These are phyloP conservation scores for Malassezia caprae DNA, from an alignment of 1,284 basidiomycete genomes.

Conservation along the genomic window DNA sequence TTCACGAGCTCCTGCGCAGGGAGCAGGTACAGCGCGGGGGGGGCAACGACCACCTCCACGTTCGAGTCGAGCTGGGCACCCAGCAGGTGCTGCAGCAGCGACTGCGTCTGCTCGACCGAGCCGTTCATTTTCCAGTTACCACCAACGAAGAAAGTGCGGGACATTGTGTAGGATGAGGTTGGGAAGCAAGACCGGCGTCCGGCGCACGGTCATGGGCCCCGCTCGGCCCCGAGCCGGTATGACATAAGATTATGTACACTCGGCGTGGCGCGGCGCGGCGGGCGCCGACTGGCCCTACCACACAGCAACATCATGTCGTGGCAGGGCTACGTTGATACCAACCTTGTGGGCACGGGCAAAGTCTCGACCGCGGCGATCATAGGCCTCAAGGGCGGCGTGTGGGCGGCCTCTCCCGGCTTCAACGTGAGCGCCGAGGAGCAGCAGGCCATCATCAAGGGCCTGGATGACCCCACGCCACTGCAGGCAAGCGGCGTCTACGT, in stretches of 20 bases:
- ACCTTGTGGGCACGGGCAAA: conserved; percentile 69
- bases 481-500: conserved; percentile 61
- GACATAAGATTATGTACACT: background rate
- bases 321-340: conserved; percentile 74
- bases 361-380: conserved; percentile 72
- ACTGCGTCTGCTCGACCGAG: conserved; percentile 39
- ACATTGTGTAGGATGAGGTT: conserved; percentile 21
- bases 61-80: conserved; percentile 40
- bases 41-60: conserved; percentile 43
- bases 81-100: conserved; percentile 33
- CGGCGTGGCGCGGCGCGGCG: background rate
- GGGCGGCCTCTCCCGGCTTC: conserved; percentile 70
- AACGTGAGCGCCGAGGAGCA: conserved; percentile 67
- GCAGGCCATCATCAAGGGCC: conserved; percentile 57
- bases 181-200: background rate
- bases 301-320: conserved; percentile 29
- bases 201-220: background rate
- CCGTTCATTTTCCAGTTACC: conserved; percentile 49
- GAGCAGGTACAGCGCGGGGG: conserved; percentile 43
- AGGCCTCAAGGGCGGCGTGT: conserved; percentile 73
- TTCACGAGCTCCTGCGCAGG: conserved; percentile 33
- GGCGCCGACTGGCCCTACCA: background rate
- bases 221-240: background rate
- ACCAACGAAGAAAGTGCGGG: conserved; percentile 41
- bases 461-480: conserved; percentile 51